A percentile compares a stretch with the other conserved stretches of the same genome.
These are phyloP conservation scores for Sarocladiaceae sp. DNA, from an alignment of 2,329 filamentous ascomycete species.

Conservation along the genomic window DNA sequence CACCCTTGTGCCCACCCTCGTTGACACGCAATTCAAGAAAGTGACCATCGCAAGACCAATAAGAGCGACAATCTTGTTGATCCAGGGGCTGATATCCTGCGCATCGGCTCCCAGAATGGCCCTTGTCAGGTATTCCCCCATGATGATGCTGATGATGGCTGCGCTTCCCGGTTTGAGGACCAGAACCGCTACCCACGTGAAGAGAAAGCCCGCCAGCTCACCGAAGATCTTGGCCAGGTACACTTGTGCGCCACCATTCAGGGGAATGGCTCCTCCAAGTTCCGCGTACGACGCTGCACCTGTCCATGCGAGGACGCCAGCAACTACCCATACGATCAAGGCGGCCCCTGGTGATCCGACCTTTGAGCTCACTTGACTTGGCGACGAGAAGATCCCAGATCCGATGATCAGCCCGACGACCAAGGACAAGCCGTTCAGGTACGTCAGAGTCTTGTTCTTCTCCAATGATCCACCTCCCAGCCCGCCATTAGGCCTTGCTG, in stretches of 20 bases:
- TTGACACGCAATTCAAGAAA: conserved; percentile 83
- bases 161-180: conserved; percentile 90
- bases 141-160: conserved; percentile 95
- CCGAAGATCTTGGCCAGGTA: conserved; percentile 96
- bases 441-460: conserved; percentile 93
- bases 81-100: conserved; percentile 73
- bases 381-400: conserved; percentile 92
- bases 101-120: conserved; percentile 83
- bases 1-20: conserved; percentile 75
- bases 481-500: conserved; percentile 38
- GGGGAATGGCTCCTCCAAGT: conserved; percentile 86
- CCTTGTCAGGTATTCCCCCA: conserved; percentile 93
- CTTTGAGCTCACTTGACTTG: conserved; percentile 85
- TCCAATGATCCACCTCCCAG: conserved; percentile 76
- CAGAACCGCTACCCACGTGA: conserved; percentile 91
- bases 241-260: conserved; percentile 90
- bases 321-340: conserved; percentile 84
- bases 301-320: conserved; percentile 92
- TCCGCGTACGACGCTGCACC: conserved; percentile 93
- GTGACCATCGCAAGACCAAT: conserved; percentile 71
- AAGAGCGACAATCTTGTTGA: conserved; percentile 83
- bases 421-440: conserved; percentile 84
- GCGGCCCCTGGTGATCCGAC: conserved; percentile 87
- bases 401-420: conserved; percentile 93
- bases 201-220: conserved; percentile 86